Conservation (phyloP, 306 rosid genomes). For the Echinosophora koreensis region DNA sequence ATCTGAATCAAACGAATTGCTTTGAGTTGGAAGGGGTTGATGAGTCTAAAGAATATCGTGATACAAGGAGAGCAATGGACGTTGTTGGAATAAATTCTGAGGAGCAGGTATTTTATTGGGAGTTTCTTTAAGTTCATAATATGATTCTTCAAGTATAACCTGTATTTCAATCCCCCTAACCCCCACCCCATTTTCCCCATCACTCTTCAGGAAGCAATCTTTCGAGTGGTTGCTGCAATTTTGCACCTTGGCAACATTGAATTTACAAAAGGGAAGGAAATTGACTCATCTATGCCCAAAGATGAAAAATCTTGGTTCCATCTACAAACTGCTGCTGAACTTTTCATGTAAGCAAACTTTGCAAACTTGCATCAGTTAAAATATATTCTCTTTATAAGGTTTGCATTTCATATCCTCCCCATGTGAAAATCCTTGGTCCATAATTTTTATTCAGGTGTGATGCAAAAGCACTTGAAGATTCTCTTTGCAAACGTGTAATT, state of each 20-base stretch:
- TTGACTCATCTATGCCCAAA: conserved; percentile 88
- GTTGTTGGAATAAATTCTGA: conserved; percentile 89
- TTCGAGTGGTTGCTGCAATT: conserved; percentile 97
- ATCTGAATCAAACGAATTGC: conserved; percentile 91
- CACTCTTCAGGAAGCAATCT: conserved; percentile 83
- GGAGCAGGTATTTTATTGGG: conserved; percentile 76
- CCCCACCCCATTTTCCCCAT: conserved; percentile 13
- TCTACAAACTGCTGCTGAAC: conserved; percentile 89
- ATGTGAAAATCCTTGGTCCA: conserved; percentile 42
- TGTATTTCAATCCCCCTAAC: conserved; percentile 30
- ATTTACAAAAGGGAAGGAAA: conserved; percentile 90
- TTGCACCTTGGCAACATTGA: conserved; percentile 98
- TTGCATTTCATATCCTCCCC: conserved; percentile 46
- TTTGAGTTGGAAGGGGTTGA: conserved; percentile 85
- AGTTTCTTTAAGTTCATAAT: conserved; percentile 43
- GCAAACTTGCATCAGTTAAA: conserved; percentile 40
- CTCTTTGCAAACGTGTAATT: conserved; percentile 98
- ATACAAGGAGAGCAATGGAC: conserved; percentile 93
- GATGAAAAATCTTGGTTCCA: conserved; percentile 92
- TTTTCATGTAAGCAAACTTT: conserved; percentile 72
- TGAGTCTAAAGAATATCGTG: conserved; percentile 81
- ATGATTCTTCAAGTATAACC: conserved; percentile 37
- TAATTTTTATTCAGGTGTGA: conserved; percentile 80
- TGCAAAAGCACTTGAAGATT: conserved; percentile 91
- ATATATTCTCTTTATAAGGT: conserved; percentile 24